A percentile compares a stretch with the other conserved stretches of the same genome.
Conservation (phyloP, 2,329 filamentous ascomycete species). For the Aaosphaeria pasadenensis region DNA sequence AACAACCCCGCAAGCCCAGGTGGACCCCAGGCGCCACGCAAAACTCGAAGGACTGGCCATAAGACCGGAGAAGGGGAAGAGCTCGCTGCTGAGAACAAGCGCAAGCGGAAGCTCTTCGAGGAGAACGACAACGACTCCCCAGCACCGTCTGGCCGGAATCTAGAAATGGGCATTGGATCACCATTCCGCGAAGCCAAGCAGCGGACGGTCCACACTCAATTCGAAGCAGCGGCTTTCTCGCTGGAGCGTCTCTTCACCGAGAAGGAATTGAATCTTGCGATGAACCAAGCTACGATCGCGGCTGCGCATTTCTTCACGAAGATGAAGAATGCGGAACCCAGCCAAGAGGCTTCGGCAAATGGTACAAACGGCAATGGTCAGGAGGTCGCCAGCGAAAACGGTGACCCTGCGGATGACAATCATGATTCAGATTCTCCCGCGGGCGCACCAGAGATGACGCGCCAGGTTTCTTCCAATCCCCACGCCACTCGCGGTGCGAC, state of each 20-base stretch:
- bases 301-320: slow-evolving; percentile 58
- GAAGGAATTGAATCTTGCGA: slow-evolving; percentile 62
- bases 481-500: slow-evolving; percentile 52
- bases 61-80: slow-evolving; percentile 48
- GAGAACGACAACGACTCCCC: slow-evolving; percentile 61
- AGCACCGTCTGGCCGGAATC: slow-evolving; percentile 46
- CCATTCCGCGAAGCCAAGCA: slow-evolving; percentile 54
- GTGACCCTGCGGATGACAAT: slow-evolving; percentile 37
- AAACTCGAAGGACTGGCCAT: slow-evolving; percentile 61
- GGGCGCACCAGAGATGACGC: slow-evolving; percentile 58
- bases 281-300: slow-evolving; percentile 59
- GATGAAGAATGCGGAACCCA: slow-evolving; percentile 39
- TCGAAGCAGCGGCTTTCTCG: slow-evolving; percentile 58
- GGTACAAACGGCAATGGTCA: slow-evolving; percentile 29
- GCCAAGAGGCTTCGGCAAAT: slow-evolving; percentile 27
- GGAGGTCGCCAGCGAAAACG: slow-evolving; percentile 33
- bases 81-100: slow-evolving; percentile 50
- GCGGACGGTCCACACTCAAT: slow-evolving; percentile 52
- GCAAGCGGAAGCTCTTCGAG: slow-evolving; percentile 57
- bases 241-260: slow-evolving; percentile 65
- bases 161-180: slow-evolving; percentile 47
- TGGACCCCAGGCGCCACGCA: slow-evolving; percentile 58
- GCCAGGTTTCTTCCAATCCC: slow-evolving; percentile 57
- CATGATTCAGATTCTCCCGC: slow-evolving; percentile 37
- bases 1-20: slow-evolving; percentile 63